Evolutionary conservation across 345 rosid species (phyloP).

Genomic region (Brassica rapa): DNA sequence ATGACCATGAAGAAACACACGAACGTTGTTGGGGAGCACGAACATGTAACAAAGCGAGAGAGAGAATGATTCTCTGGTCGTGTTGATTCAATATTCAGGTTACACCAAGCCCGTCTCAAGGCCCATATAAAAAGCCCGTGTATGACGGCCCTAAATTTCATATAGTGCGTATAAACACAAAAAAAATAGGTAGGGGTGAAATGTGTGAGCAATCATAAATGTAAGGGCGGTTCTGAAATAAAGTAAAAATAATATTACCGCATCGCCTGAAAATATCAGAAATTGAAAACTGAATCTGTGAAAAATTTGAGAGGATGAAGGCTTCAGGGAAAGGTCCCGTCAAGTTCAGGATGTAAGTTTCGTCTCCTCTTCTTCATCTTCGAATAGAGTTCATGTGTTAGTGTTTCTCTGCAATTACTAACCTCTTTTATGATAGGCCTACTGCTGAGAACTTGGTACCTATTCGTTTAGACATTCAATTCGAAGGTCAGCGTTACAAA

Average conservation of each 20-base stretch:
- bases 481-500: constrained; percentile 83
- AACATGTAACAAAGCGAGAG: constrained; percentile 4
- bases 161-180: not conserved
- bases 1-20: constrained; percentile 27
- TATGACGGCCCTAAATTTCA: not conserved
- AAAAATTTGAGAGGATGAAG: constrained; percentile 27
- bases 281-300: constrained; percentile 13
- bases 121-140: not conserved
- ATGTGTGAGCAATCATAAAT: not conserved
- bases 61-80: constrained; percentile 16
- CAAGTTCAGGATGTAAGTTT: constrained; percentile 81
- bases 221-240: constrained; percentile 4
- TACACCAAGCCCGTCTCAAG: not conserved
- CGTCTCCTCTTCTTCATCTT: constrained; percentile 14
- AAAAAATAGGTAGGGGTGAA: not conserved
- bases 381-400: constrained; percentile 11
- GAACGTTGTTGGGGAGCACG: constrained; percentile 38
- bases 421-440: constrained; percentile 55
- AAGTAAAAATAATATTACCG: not conserved
- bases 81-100: not conserved
- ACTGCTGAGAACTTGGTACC: constrained; percentile 88
- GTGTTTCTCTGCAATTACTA: constrained; percentile 1
- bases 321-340: constrained; percentile 49
- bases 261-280: constrained; percentile 21
- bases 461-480: constrained; percentile 82